Percentiles rank a stretch among this genome's conserved stretches.
Conservation (phyloP, 306 rosid genomes). For the Trichosanthes truncata region DNA sequence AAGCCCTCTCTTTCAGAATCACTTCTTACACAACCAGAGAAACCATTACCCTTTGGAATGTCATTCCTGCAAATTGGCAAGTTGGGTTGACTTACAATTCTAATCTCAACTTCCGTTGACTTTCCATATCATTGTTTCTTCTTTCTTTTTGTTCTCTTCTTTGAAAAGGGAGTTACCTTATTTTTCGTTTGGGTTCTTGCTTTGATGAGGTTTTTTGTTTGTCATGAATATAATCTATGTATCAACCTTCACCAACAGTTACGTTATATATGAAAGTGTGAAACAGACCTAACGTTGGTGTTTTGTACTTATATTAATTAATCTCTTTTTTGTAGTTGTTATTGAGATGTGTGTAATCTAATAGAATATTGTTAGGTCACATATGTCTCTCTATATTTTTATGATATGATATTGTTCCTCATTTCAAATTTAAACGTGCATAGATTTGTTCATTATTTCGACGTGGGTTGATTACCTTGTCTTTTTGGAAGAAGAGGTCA, state of each 20-base stretch:
- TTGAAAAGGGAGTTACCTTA: neutral
- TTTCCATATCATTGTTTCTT: neutral
- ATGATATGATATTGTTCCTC: too few species aligned
- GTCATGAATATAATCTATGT: too few species aligned
- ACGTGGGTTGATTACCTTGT: too few species aligned
- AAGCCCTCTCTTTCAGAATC: constrained; percentile 61
- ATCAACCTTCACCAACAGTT: too few species aligned
- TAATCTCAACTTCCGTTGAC: constrained; percentile 1
- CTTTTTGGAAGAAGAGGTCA: too few species aligned
- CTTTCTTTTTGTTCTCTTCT: neutral
- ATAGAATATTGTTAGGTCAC: too few species aligned
- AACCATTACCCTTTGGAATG: constrained; percentile 59
- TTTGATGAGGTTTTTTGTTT: neutral
- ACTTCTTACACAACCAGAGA: constrained; percentile 62
- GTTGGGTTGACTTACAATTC: constrained; percentile 49
- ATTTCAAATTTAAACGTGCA: too few species aligned
- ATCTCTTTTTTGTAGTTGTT: neutral
- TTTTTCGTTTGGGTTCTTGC: neutral
- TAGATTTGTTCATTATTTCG: too few species aligned
- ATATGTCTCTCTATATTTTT: too few species aligned
- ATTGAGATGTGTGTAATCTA: too few species aligned
- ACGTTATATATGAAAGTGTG: neutral
- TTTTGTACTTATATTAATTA: neutral
- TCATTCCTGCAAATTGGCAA: constrained; percentile 57
- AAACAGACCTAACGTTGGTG: neutral